Conservation (phyloP, 108 stramenopile genomes). For the Conticribra weissflogii region DNA sequence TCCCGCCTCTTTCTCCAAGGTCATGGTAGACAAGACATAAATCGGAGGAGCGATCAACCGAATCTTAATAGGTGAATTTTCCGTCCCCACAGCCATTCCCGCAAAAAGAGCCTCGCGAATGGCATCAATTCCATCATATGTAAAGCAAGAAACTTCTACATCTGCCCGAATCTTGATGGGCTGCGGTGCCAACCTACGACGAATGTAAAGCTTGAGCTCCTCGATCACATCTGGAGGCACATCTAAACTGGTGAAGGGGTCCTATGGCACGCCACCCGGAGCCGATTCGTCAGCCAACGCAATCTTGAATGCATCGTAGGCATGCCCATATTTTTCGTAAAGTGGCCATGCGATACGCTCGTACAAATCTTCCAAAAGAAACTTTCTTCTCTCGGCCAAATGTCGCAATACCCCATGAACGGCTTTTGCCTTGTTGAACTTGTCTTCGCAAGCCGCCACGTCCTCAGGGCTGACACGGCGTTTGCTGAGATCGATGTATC, state of each 20-base stretch:
- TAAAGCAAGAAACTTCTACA: constrained; percentile 98
- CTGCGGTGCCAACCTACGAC: constrained; percentile 93
- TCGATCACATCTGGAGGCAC: constrained; percentile 78
- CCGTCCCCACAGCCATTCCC: constrained; percentile 87
- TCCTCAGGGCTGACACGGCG: constrained; percentile 98
- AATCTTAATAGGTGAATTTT: constrained; percentile 89
- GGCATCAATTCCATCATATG: constrained; percentile 98
- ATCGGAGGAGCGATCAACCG: constrained; percentile 97
- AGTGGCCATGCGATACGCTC: constrained; percentile 98
- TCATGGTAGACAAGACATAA: constrained; percentile 96
- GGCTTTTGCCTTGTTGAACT: constrained; percentile 97
- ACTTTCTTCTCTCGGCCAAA: constrained; percentile 91
- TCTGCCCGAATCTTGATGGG: constrained; percentile 99
- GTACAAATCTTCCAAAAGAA: constrained; percentile 92
- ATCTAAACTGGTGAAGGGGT: constrained; percentile 80
- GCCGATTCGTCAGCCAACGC: constrained; percentile 81
- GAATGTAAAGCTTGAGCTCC: constrained; percentile 86
- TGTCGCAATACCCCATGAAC: constrained; percentile 97
- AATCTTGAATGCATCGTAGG: constrained; percentile 98
- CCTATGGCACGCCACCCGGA: constrained; percentile 52
- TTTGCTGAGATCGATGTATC: constrained; percentile 99
- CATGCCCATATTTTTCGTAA: constrained; percentile 96
- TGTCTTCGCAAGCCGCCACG: constrained; percentile 96
- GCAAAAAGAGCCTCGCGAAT: constrained; percentile 95
- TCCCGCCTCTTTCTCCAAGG: constrained; percentile 95